These are phyloP conservation scores for Vigna mungo DNA, from an alignment of 306 rosid genomes.

Conservation along the genomic window DNA sequence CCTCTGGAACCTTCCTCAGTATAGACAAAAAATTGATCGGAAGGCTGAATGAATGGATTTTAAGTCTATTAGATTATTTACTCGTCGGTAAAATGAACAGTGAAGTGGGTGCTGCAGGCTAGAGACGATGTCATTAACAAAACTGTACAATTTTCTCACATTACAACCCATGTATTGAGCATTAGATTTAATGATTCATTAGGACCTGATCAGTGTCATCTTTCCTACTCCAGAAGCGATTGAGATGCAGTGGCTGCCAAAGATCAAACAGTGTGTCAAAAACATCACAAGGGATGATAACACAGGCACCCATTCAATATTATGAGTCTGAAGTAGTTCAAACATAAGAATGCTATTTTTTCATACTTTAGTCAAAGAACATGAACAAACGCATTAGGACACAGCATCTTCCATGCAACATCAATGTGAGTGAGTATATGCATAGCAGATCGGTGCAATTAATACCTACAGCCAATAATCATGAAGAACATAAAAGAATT, in stretches of 20 bases:
- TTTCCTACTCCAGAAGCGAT: constrained; percentile 63
- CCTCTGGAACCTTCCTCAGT: constrained; percentile 22
- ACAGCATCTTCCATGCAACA: background rate
- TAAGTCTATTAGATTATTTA: constrained; percentile 41
- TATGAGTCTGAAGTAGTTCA: background rate
- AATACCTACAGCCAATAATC: no score
- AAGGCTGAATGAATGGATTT: constrained; percentile 13
- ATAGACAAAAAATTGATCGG: constrained; percentile 24
- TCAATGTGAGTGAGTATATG: background rate
- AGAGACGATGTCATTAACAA: constrained; percentile 36
- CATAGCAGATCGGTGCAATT: no score
- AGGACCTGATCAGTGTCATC: constrained; percentile 50
- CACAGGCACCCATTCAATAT: constrained; percentile 4
- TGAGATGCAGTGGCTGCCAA: constrained; percentile 61
- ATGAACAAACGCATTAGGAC: background rate
- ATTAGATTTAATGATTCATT: constrained; percentile 40
- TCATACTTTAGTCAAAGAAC: background rate
- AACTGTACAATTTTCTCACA: constrained; percentile 14
- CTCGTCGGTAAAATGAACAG: constrained; percentile 40
- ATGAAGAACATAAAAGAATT: no score
- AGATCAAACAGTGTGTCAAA: constrained; percentile 22
- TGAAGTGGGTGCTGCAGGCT: constrained; percentile 45
- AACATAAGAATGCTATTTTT: constrained; percentile 7
- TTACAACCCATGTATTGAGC: constrained; percentile 30
- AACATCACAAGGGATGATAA: constrained; percentile 28